phyloP scores from a whole-genome alignment of 106 monocot species.

The Cymbidium sinense region DNA sequence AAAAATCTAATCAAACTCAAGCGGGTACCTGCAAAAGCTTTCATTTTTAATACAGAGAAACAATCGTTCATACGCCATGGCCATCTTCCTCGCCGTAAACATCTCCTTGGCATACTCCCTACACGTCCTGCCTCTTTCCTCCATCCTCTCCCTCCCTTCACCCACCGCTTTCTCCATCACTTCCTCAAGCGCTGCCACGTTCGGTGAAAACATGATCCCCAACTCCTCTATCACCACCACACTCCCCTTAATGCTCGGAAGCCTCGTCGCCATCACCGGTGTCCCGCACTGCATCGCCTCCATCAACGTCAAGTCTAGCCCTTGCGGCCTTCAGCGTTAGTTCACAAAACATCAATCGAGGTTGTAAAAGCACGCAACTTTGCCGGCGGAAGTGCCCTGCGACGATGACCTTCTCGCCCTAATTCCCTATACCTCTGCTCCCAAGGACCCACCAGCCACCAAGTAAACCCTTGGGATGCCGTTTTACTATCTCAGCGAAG shows the following conservation, averaged over 20 bases:
- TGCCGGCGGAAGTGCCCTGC: constrained; percentile 57
- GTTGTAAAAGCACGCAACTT: constrained; percentile 85
- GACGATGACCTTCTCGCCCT: constrained; percentile 43
- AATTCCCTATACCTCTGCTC: constrained; percentile 62
- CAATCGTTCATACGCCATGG: constrained; percentile 79
- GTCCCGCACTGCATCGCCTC: constrained; percentile 98
- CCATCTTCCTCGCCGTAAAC: constrained; percentile 89
- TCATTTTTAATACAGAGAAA: constrained; percentile 22
- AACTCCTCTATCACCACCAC: constrained; percentile 75
- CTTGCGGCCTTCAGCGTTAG: constrained; percentile 94
- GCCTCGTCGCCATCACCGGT: constrained; percentile 75
- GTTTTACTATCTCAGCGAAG: constrained; percentile 34
- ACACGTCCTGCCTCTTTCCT: constrained; percentile 55
- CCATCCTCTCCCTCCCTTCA: constrained; percentile 49
- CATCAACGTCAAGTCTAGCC: constrained; percentile 88
- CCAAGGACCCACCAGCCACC: constrained; percentile 91
- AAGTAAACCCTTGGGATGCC: constrained; percentile 49
- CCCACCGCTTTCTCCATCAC: constrained; percentile 51
- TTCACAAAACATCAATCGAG: constrained; percentile 86
- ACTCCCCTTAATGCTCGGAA: constrained; percentile 86
- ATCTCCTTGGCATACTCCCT: constrained; percentile 53
- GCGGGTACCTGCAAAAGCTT: constrained; percentile 14
- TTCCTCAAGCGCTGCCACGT: constrained; percentile 51
- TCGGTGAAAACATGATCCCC: constrained; percentile 81
- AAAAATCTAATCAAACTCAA: constrained; percentile 10